Evolutionary conservation across 1,139 yeast genomes (phyloP).

Genomic region (Zygosaccharomyces pseudobailii): DNA sequence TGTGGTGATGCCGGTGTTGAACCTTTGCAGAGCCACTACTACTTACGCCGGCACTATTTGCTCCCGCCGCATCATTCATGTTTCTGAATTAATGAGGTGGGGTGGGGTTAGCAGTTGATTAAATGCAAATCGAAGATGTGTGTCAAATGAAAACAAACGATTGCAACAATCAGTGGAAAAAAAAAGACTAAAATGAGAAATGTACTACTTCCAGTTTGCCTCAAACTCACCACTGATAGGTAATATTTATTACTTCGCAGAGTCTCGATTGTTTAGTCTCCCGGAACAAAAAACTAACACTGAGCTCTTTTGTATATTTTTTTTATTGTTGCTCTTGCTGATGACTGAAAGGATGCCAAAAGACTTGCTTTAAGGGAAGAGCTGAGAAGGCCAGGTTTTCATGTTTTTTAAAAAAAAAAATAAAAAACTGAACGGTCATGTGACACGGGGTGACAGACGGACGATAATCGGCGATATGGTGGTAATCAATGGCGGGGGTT

Average conservation of each 20-base stretch:
- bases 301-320: neutral
- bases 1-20: slow-evolving; percentile 22
- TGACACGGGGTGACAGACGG: neutral
- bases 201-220: neutral
- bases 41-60: neutral
- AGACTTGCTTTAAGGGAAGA: slow-evolving; percentile 1
- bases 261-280: neutral
- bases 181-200: neutral
- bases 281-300: neutral
- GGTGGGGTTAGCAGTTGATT: neutral
- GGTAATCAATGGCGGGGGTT: neutral
- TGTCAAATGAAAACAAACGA: neutral
- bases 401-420: neutral
- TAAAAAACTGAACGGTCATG: neutral
- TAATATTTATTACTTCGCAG: neutral
- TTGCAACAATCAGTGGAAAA: neutral
- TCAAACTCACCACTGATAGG: neutral
- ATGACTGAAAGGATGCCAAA: neutral
- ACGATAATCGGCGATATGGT: neutral
- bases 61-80: neutral
- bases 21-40: slow-evolving; percentile 6
- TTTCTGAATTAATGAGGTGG: neutral
- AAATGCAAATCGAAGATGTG: neutral
- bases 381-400: neutral
- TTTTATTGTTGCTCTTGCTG: neutral